Evolutionary conservation across 2,329 filamentous ascomycete genomes (phyloP), one percentile per base, ranked within the genome.

Genomic region (Fusarium staphyleae): DNA sequence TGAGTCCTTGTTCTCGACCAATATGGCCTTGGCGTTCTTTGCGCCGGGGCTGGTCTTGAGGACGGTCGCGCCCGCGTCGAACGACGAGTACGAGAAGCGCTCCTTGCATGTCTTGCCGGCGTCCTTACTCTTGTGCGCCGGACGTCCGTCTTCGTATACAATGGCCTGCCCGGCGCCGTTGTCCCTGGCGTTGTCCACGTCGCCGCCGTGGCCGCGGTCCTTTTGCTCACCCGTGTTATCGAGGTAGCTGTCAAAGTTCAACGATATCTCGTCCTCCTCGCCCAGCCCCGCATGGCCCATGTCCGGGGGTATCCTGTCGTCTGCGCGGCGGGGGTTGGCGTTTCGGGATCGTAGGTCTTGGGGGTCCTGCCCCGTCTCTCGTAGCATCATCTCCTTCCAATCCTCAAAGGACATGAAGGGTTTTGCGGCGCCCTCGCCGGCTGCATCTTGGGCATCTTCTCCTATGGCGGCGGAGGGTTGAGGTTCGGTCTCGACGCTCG

Each of bases 31-130:
- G 13, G 92, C 82, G 57, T 95, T 96, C 72, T 95, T 96, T 48
- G 90, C 89, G 57, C 93, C 88, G 3, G 84, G 80, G 68, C 96
- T 96, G 3, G 91, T 91, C 77, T 98, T 98, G 57, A 96, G 80
- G 22, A 98, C 86, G 1, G 91, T 97, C 11, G 95, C 95, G 10
- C 95, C 95, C 55, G 92, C 96, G 72, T 99, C 95, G 69, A 98
- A 98, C 1, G 93, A 98, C 6, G 95, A 92, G 75, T 96, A 99
- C 48, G 96, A 98, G 74, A 96, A 97, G 36, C 95, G 84, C 74
- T 98, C 95, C 74, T 98, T 98, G 81, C 93, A 97, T 0, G 95
- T 99, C 72, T 91, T 96, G 7, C 95, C 95, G 4, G 95, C 95
- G 72, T 98, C 93, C 73, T 96, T 97, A 69, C 89, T 92, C 30